Percentiles rank a stretch among this genome's conserved stretches.
phyloP scores from a whole-genome alignment of 768 basidiomycete genomes.

The Mrakia blollopis region DNA sequence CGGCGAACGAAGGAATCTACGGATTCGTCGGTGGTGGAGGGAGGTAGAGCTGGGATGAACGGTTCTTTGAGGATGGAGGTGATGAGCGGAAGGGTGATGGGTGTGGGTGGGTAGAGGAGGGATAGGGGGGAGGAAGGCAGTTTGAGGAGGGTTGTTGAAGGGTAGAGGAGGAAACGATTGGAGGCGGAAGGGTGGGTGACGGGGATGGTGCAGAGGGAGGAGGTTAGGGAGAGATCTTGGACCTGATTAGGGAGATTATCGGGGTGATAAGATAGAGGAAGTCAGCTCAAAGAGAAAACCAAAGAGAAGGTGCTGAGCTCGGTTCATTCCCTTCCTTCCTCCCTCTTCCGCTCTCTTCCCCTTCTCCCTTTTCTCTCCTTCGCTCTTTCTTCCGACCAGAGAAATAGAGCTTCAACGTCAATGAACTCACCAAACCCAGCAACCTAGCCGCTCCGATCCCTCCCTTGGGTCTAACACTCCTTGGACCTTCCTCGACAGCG shows the following conservation, averaged over 20 bases:
- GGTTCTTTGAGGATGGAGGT: slow-evolving; percentile 58
- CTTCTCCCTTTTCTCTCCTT: not conserved
- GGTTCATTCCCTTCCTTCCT: slow-evolving; percentile 26
- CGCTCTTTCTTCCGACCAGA: not conserved
- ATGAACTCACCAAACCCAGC: slow-evolving; percentile 74
- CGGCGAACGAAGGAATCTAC: slow-evolving; percentile 71
- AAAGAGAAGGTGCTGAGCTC: slow-evolving; percentile 21
- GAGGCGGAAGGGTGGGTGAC: slow-evolving; percentile 66
- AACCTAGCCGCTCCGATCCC: slow-evolving; percentile 56
- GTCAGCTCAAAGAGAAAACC: slow-evolving; percentile 23
- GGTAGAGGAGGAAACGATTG: slow-evolving; percentile 62
- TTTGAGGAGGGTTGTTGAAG: slow-evolving; percentile 46
- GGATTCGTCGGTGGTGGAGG: slow-evolving; percentile 59
- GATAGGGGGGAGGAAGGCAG: slow-evolving; percentile 51
- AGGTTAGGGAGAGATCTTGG: slow-evolving; percentile 61
- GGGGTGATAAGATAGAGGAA: not conserved
- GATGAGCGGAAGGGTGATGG: slow-evolving; percentile 49
- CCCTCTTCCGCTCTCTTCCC: not conserved
- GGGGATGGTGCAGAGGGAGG: slow-evolving; percentile 62
- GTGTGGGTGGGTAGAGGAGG: slow-evolving; percentile 47
- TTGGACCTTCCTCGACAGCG: slow-evolving; percentile 76
- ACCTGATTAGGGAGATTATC: slow-evolving; percentile 56
- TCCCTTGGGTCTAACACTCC: slow-evolving; percentile 71
- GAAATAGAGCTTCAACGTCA: too few relatives aligned
- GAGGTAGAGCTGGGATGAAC: slow-evolving; percentile 44